Evolutionary conservation across 2,329 filamentous ascomycete species (phyloP), one percentile per base, ranked within the genome.

Genomic region (Furcasterigmium furcatum): DNA sequence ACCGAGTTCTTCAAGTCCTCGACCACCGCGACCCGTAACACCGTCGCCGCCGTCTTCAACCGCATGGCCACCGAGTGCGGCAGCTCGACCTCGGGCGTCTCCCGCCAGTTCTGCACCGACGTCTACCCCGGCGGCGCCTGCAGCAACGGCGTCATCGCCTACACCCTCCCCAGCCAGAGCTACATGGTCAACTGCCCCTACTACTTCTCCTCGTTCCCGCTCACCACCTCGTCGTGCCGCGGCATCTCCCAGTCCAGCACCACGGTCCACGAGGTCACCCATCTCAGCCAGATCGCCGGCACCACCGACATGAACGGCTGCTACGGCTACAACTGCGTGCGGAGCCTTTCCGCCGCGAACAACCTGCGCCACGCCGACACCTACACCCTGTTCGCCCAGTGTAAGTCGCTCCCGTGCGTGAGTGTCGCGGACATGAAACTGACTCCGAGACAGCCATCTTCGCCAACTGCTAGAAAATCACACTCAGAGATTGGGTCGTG

Each of bases 1-100:
- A 63, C 61, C 29, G 78, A 83, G 57, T 86, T 83, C 70, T 88
- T 86, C 74, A 85, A 83, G 65, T 75, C 74, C 1, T 76, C 74
- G 22, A 62, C 53, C 12, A 50, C 61, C n/a, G 49, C 62, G 4
- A 69, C 68, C 9, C 73, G 75, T 34, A 68, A 59, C 43, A 70
- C 65, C 1, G 79, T 85, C 7, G 68, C 77, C 3, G 67, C 67
- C 21, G 72, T 85, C 44, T 71, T 70, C 44, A 67, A 68, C 38
- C 56, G 54, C n/a, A 70, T 85, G 7, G 74, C 78, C 5, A 54
- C 55, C 3, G 80, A 86, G 62, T 84, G 82, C 48, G 64, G 68
- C 43, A 75, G 74, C 14, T 70, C 69, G 16, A 70, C 62, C 21
- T 60, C 65, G 0, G 75, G 78, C 2, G 55, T 59, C 2, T 79